Base-by-base conservation (phyloP, 352 stramenopile genomes). In the Phytophthora colocasiae region DNA sequence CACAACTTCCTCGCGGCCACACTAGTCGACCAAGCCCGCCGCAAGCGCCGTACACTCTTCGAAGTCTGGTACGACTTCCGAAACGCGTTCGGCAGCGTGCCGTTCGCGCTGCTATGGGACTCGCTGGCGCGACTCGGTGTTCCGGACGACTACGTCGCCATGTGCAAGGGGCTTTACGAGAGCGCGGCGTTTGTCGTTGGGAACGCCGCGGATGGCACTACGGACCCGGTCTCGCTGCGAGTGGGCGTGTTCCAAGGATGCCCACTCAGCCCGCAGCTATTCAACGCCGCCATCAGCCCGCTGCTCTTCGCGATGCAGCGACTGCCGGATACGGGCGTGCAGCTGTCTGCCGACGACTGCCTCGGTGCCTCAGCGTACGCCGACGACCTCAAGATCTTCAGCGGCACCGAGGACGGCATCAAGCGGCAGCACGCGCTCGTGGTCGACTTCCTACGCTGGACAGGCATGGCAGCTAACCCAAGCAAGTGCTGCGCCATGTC, bases 341-440 rank as follows among this genome's bases (percentile, higher is more conserved):
- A 51, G 27, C 11, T 62, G n/a, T 54, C 43, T 1, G 17, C 15
- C 19, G 41, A 73, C 43, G 63, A 77, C 46, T n/a, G n/a, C n/a
- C n/a, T n/a, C n/a, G n/a, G n/a, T n/a, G n/a, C n/a, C n/a, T n/a
- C n/a, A n/a, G n/a, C n/a, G n/a, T n/a, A n/a, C n/a, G n/a, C n/a
- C n/a, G n/a, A 73, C 43, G 63, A 77, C 46, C 38, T 72, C 12
- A 72, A 67, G 53, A 43, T 72, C 6, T 76, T 69, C 63, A 62
- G 53, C 44, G 31, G 51, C 54, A 65, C 26, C 44, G 32, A 26
- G 19, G 46, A 26, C 39, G 63, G 63, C 47, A 52, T 72, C 41
- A 32, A 45, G 26, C 38, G 26, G 22, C 60, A 50, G 39, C 59
- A 71, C 50, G n/a, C 8, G 4, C 2, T 59, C 2, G 24, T 55